These are phyloP conservation scores for Aspergillus sp. DNA, from an alignment of 2,329 filamentous ascomycete species.

Conservation along the genomic window DNA sequence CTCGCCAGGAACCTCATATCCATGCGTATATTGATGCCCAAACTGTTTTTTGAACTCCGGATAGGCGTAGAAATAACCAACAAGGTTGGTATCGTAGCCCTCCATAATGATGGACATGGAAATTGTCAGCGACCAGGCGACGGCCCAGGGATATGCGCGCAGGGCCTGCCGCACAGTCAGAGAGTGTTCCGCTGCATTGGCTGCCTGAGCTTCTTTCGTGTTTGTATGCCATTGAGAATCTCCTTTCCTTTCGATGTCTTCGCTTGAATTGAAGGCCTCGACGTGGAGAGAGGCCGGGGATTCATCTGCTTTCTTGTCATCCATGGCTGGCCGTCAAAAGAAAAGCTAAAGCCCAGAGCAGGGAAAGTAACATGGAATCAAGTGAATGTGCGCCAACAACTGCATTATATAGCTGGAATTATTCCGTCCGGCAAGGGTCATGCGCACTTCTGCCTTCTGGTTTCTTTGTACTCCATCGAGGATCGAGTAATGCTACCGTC, in stretches of 20 bases:
- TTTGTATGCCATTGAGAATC: background rate
- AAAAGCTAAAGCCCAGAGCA: too few species aligned
- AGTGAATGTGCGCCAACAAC: background rate
- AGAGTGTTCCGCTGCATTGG: constrained; percentile 10
- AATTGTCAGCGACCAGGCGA: constrained; percentile 39
- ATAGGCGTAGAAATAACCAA: constrained; percentile 51
- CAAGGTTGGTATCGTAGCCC: constrained; percentile 52
- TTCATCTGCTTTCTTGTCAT: background rate
- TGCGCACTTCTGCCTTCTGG: background rate
- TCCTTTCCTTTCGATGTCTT: background rate
- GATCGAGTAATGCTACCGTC: background rate
- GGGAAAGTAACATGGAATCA: too few species aligned
- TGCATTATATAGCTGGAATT: background rate
- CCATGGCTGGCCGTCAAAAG: too few species aligned
- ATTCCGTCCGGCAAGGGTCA: background rate
- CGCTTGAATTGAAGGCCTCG: background rate
- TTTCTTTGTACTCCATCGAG: background rate
- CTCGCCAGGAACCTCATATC: constrained; percentile 51
- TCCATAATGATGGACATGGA: constrained; percentile 54
- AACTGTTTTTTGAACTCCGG: constrained; percentile 44
- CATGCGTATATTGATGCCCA: constrained; percentile 10
- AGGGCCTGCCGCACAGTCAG: constrained; percentile 15
- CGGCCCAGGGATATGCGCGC: constrained; percentile 24
- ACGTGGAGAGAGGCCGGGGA: background rate
- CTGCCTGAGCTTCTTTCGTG: constrained; percentile 7